A percentile compares a stretch with the other conserved stretches of the same genome.
Conservation (phyloP, 176 grass and related monocot species). For the Dactylis glomerata region DNA sequence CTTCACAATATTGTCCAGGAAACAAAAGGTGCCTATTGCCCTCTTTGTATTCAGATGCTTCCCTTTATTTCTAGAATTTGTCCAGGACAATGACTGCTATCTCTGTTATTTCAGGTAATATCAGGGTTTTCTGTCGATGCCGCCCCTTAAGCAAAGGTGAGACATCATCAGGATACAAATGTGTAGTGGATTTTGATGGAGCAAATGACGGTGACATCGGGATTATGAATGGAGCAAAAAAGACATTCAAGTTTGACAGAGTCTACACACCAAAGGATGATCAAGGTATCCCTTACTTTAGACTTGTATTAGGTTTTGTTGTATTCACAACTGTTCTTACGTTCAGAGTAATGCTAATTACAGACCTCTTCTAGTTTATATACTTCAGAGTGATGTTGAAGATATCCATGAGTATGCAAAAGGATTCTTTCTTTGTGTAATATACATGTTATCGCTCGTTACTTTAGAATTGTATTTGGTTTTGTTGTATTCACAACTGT, state of each 20-base stretch:
- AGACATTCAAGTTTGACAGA: slow-evolving; percentile 83
- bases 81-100: neutral
- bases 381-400: neutral
- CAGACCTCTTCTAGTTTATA: neutral
- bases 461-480: neutral
- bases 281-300: slow-evolving; percentile 55
- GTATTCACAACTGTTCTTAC: neutral
- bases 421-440: slow-evolving; percentile 14
- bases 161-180: slow-evolving; percentile 51
- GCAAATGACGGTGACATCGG: slow-evolving; percentile 82
- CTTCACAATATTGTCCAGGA: slow-evolving; percentile 92
- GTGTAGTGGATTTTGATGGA: slow-evolving; percentile 73
- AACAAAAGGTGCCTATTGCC: slow-evolving; percentile 60
- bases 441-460: too few relatives aligned
- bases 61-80: slow-evolving; percentile 1
- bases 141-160: slow-evolving; percentile 85
- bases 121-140: slow-evolving; percentile 91
- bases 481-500: neutral
- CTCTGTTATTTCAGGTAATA: slow-evolving; percentile 67
- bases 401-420: neutral
- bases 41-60: slow-evolving; percentile 15
- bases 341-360: neutral
- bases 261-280: slow-evolving; percentile 77
- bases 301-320: neutral
- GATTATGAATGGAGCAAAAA: slow-evolving; percentile 61